These are phyloP conservation scores for Dictyostelium intermedium DNA, from an alignment of 78 protist genomes.

Conservation along the genomic window DNA sequence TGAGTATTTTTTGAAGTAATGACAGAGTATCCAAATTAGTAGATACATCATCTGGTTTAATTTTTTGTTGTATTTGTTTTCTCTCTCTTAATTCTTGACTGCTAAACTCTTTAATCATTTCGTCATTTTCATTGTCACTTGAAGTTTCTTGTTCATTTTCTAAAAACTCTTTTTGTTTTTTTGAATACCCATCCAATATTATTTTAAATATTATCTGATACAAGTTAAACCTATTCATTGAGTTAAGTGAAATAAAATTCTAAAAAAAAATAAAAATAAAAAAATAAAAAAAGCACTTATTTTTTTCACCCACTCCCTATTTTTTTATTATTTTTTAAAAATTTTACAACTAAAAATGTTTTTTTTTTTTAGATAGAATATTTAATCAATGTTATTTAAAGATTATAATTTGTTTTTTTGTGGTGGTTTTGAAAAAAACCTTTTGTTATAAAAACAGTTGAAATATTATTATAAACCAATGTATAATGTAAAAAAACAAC, in stretches of 20 bases:
- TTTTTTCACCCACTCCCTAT: no score
- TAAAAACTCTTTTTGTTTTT: not conserved
- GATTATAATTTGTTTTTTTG: not conserved
- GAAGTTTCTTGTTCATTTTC: not conserved
- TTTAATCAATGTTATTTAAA: no score
- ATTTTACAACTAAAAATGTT: no score
- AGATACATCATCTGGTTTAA: no score
- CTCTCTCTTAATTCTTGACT: not conserved
- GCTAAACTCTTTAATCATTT: not conserved
- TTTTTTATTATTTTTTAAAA: no score
- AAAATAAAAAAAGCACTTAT: not conserved
- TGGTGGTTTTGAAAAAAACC: conserved; percentile 84
- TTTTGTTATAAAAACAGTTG: conserved; percentile 13
- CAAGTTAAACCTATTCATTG: not conserved
- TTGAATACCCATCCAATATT: not conserved
- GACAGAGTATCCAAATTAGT: not conserved
- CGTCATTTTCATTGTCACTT: not conserved
- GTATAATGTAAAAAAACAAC: not conserved
- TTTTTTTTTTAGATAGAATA: not conserved
- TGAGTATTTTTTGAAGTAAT: not conserved
- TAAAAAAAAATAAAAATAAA: not conserved
- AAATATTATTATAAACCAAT: not conserved
- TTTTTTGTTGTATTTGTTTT: not conserved
- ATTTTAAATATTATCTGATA: not conserved
- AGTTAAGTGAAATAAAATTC: no score